Percentiles rank a stretch among this genome's conserved stretches.
Conservation (phyloP, 495 filamentous ascomycete species). For the Annulohypoxylon maeteangense region DNA sequence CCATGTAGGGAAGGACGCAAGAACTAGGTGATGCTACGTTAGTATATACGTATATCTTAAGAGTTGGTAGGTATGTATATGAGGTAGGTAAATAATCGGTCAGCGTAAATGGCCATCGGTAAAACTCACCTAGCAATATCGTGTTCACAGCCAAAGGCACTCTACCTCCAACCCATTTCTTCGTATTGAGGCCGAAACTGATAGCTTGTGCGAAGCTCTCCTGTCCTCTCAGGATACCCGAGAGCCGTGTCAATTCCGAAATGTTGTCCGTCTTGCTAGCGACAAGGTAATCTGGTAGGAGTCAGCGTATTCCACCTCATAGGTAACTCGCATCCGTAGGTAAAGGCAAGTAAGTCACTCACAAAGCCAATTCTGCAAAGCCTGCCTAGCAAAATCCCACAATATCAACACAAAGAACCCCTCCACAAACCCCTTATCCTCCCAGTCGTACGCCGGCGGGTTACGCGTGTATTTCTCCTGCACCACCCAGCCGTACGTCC, state of each 20-base stretch:
- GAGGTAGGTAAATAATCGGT: background rate
- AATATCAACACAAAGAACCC: conserved; percentile 60
- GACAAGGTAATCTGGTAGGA: conserved; percentile 18
- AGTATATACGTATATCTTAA: too few relatives aligned
- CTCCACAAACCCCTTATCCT: conserved; percentile 55
- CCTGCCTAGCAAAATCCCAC: conserved; percentile 60
- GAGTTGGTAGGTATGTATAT: background rate
- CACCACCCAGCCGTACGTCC: conserved; percentile 62
- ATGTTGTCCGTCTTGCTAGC: conserved; percentile 43
- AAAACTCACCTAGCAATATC: conserved; percentile 55
- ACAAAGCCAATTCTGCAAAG: conserved; percentile 60
- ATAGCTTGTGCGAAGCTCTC: conserved; percentile 38
- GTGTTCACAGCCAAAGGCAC: conserved; percentile 63
- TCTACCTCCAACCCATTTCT: conserved; percentile 58
- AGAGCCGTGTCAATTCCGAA: conserved; percentile 45
- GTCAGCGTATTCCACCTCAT: background rate
- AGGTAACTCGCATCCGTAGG: background rate
- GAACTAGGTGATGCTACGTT: conserved; percentile 16
- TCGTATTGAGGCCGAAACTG: conserved; percentile 44
- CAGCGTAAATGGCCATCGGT: background rate
- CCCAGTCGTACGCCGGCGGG: conserved; percentile 57
- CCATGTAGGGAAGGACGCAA: conserved; percentile 41
- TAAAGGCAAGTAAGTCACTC: background rate
- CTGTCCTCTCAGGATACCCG: conserved; percentile 46
- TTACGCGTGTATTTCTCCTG: conserved; percentile 59